Evolutionary conservation across 495 filamentous ascomycete genomes (phyloP).

Genomic region (Halenospora varia): DNA sequence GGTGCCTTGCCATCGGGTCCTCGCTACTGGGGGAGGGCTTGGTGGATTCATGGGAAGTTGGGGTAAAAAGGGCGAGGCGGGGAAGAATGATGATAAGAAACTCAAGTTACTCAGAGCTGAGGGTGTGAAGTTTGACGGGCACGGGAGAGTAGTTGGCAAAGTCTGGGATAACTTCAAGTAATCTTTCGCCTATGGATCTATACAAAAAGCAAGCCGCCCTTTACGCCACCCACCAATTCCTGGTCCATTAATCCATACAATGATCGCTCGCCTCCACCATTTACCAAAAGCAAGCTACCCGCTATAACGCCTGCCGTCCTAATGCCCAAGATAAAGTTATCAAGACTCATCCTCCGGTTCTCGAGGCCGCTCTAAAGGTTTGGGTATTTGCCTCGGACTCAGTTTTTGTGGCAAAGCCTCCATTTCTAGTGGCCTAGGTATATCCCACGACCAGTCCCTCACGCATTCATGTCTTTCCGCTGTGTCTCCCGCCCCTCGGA

Average conservation of each 20-base stretch:
- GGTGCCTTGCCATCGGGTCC: constrained; percentile 52
- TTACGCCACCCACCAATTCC: no score
- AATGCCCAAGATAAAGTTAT: no score
- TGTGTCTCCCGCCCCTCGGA: neutral
- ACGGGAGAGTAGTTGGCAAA: constrained; percentile 25
- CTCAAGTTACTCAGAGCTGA: constrained; percentile 39
- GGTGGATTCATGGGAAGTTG: constrained; percentile 52
- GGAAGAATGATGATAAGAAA: constrained; percentile 44
- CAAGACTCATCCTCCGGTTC: no score
- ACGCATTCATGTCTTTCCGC: neutral
- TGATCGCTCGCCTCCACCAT: no score
- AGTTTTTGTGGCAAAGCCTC: no score
- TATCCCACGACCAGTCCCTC: neutral
- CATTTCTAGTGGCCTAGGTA: no score
- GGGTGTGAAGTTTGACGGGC: constrained; percentile 43
- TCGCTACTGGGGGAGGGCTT: constrained; percentile 40
- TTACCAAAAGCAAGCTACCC: no score
- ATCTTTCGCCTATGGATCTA: neutral
- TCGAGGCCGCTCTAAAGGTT: no score
- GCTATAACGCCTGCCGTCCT: no score
- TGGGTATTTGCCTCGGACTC: no score
- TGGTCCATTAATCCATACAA: no score
- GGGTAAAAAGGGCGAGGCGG: constrained; percentile 29
- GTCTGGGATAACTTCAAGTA: constrained; percentile 17
- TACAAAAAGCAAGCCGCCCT: no score